Conservation (phyloP, 169 alveolate genomes). For the Cytauxzoon felis region DNA sequence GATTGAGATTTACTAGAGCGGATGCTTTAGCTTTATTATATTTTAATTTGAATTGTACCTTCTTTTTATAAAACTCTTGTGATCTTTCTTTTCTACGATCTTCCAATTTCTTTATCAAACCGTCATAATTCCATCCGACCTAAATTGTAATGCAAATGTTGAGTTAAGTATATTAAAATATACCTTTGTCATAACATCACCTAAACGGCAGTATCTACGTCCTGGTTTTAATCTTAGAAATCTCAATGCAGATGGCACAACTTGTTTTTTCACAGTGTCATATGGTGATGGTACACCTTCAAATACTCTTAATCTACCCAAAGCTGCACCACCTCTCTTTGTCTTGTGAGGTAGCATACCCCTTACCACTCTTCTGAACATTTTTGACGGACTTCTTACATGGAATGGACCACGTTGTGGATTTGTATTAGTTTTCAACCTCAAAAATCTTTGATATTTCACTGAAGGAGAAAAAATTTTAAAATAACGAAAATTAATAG, state of each 20-base stretch:
- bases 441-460: conserved; percentile 91
- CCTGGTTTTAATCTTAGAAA: conserved; percentile 82
- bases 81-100: conserved; percentile 87
- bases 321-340: conserved; percentile 95
- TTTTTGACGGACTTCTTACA: conserved; percentile 94
- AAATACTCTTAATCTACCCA: conserved; percentile 88
- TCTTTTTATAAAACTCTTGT: conserved; percentile 77
- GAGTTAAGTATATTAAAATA: background rate
- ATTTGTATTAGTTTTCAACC: conserved; percentile 92
- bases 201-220: conserved; percentile 82
- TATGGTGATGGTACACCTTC: conserved; percentile 95
- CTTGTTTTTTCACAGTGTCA: conserved; percentile 88
- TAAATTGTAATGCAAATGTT: background rate
- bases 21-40: conserved; percentile 44
- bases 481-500: background rate
- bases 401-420: conserved; percentile 97
- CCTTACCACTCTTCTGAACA: conserved; percentile 96
- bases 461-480: conserved; percentile 57
- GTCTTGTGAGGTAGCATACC: conserved; percentile 99
- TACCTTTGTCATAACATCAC: conserved; percentile 82
- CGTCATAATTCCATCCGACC: conserved; percentile 91
- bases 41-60: conserved; percentile 56
- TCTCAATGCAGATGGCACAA: conserved; percentile 91
- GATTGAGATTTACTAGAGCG: conserved; percentile 51
- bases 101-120: conserved; percentile 83